Conservation (phyloP, 176 grass and related monocot genomes). For the Alopecurus myosuroides region DNA sequence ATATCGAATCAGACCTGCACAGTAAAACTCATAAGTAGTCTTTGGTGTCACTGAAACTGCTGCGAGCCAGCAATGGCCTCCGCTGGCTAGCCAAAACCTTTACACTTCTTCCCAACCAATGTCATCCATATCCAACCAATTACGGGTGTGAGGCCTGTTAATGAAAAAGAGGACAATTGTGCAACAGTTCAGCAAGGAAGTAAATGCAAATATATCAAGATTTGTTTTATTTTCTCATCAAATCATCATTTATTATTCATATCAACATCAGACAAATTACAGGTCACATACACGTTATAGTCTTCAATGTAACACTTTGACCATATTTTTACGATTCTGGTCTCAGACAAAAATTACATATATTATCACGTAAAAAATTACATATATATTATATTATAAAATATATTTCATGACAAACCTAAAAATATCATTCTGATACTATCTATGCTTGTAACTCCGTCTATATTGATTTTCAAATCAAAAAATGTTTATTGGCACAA, state of each 20-base stretch:
- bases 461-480: not conserved
- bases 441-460: not conserved
- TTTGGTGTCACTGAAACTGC: slow-evolving; percentile 58
- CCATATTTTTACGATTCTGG: not conserved
- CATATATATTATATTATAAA: not conserved
- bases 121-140: slow-evolving; percentile 43
- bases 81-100: slow-evolving; percentile 46
- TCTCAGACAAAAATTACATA: not conserved
- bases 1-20: slow-evolving; percentile 85
- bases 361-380: not conserved
- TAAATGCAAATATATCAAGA: not conserved
- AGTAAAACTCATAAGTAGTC: slow-evolving; percentile 78
- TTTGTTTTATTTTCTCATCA: not conserved
- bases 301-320: not conserved
- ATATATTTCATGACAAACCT: not conserved
- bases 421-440: not conserved
- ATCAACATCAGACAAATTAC: not conserved
- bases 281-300: not conserved
- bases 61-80: slow-evolving; percentile 36
- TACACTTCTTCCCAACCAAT: slow-evolving; percentile 48
- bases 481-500: not conserved
- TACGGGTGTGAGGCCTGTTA: slow-evolving; percentile 38
- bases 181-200: slow-evolving; percentile 7
- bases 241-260: not conserved
- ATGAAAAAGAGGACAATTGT: not conserved